A percentile compares a stretch with the other conserved stretches of the same genome.
phyloP scores from a whole-genome alignment of 2,329 filamentous ascomycete genomes.

The Aureobasidium lini region DNA sequence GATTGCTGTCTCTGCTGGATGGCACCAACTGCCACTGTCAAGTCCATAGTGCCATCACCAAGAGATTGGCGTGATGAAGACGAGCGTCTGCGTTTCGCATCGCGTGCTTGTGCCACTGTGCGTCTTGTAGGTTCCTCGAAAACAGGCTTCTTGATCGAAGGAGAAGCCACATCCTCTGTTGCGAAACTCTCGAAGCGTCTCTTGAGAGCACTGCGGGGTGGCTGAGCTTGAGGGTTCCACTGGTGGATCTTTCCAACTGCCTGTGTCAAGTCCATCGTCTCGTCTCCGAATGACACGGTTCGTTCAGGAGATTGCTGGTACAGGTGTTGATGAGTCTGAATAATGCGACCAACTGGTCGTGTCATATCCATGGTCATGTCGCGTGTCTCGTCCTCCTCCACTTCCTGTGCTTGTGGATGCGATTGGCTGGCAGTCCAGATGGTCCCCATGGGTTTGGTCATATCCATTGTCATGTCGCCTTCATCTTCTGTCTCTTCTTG shows the following conservation, averaged over 20 bases:
- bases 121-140: constrained; percentile 25
- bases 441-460: constrained; percentile 8
- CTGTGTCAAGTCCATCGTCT: constrained; percentile 50
- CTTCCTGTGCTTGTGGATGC: constrained; percentile 15
- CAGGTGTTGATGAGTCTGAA: not conserved
- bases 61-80: constrained; percentile 29
- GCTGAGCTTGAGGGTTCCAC: constrained; percentile 22
- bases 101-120: constrained; percentile 23
- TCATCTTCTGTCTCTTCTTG: constrained; percentile 6
- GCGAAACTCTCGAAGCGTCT: constrained; percentile 28
- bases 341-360: constrained; percentile 68
- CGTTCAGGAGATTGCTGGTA: not conserved
- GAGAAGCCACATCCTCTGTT: constrained; percentile 30
- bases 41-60: constrained; percentile 36
- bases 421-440: constrained; percentile 6
- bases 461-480: constrained; percentile 13
- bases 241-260: constrained; percentile 45
- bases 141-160: constrained; percentile 15
- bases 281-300: constrained; percentile 39
- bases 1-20: constrained; percentile 22
- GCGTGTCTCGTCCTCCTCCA: constrained; percentile 36
- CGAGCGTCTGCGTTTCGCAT: constrained; percentile 33
- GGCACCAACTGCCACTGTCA: constrained; percentile 31
- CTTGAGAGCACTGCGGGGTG: constrained; percentile 34
- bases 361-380: constrained; percentile 96